Evolutionary conservation across 352 stramenopile genomes (phyloP).

Genomic region (Halophytophthora polymorphica): DNA sequence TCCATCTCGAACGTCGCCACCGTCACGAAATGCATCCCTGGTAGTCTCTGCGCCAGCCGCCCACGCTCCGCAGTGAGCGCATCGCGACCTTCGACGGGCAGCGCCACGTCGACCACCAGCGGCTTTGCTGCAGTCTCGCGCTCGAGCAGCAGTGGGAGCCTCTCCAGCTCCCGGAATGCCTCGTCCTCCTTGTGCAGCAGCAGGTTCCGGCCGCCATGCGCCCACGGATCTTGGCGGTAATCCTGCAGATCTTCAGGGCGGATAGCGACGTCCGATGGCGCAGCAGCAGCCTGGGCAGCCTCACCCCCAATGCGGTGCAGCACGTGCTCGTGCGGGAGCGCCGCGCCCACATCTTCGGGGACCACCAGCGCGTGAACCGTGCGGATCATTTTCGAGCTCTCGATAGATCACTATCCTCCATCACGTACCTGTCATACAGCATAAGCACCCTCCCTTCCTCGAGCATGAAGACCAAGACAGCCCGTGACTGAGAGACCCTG

Average conservation of each 20-base stretch:
- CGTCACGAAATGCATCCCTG: conserved; percentile 41
- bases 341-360: conserved; percentile 29
- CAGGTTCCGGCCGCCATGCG: conserved; percentile 43
- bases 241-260: conserved; percentile 49
- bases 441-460: too few relatives aligned
- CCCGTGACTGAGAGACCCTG: too few relatives aligned
- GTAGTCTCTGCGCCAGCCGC: conserved; percentile 32
- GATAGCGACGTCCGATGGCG: conserved; percentile 20
- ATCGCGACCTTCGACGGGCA: conserved; percentile 48
- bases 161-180: conserved; percentile 66
- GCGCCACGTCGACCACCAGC: conserved; percentile 54
- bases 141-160: conserved; percentile 11
- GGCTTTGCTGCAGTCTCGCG: conserved; percentile 1
- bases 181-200: conserved; percentile 68
- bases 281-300: background rate
- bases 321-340: conserved; percentile 60
- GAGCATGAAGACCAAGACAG: too few relatives aligned
- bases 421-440: too few relatives aligned
- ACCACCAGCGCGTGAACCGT: conserved; percentile 42
- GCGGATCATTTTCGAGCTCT: conserved; percentile 38
- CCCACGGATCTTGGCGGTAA: conserved; percentile 40
- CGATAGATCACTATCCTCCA: background rate
- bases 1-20: conserved; percentile 53
- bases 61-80: conserved; percentile 27
- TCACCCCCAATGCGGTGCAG: conserved; percentile 42